Conservation (phyloP, 2,329 filamentous ascomycete genomes). For the Aspergillus tamarii region DNA sequence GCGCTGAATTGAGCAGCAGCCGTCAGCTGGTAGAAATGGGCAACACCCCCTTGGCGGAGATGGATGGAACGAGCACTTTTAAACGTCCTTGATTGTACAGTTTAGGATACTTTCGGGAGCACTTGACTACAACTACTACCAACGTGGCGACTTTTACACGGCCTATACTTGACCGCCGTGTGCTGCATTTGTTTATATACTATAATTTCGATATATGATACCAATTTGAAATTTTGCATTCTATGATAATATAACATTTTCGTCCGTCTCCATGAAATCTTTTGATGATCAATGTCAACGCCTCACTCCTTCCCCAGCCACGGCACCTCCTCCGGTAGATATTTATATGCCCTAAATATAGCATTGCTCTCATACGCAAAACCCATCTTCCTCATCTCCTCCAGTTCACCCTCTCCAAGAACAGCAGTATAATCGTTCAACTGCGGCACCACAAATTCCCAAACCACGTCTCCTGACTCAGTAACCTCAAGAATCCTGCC, state of each 20-base stretch:
- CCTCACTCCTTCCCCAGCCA: constrained; percentile 35
- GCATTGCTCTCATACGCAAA: constrained; percentile 49
- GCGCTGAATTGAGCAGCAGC: constrained; percentile 8
- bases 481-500: constrained; percentile 52
- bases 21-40: constrained; percentile 11
- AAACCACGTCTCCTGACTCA: constrained; percentile 43
- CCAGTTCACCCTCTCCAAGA: constrained; percentile 21
- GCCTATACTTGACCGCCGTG: neutral
- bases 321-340: constrained; percentile 45
- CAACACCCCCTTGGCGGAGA: constrained; percentile 5
- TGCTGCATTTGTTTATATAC: neutral
- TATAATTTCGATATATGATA: neutral
- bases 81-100: neutral
- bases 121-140: neutral
- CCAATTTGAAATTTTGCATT: neutral
- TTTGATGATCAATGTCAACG: neutral
- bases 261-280: too few species aligned
- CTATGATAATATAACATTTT: neutral
- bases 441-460: constrained; percentile 50
- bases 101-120: neutral
- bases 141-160: neutral
- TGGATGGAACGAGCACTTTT: constrained; percentile 5
- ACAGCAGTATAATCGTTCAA: constrained; percentile 43
- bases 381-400: constrained; percentile 41
- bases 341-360: constrained; percentile 50